Evolutionary conservation across 768 basidiomycete species (phyloP).

Genomic region (Phlebiopsis flavidoalba): DNA sequence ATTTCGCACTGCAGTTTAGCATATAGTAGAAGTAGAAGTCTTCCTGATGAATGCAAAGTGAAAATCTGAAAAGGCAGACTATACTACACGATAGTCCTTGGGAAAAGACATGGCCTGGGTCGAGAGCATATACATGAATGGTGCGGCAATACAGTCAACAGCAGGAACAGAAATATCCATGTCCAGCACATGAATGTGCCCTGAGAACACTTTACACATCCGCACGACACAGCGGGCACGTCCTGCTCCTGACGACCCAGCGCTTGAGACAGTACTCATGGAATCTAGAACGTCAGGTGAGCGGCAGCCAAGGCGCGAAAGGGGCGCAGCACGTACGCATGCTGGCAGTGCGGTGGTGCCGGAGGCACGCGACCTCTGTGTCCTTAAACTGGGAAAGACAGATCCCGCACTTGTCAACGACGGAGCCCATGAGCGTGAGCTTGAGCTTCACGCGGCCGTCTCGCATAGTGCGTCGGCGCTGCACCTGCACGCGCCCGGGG

Average conservation of each 20-base stretch:
- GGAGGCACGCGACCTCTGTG: slow-evolving; percentile 50
- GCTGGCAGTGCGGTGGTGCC: slow-evolving; percentile 55
- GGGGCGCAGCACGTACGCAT: slow-evolving; percentile 35
- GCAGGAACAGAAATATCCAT: neutral
- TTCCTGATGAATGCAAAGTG: neutral
- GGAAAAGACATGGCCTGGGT: neutral
- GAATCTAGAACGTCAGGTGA: slow-evolving; percentile 29
- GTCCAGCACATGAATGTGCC: slow-evolving; percentile 1
- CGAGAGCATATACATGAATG: neutral
- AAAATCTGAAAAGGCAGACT: neutral
- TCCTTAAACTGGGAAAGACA: slow-evolving; percentile 68
- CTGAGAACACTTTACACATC: slow-evolving; percentile 21
- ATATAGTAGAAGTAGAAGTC: neutral
- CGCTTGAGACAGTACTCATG: slow-evolving; percentile 59
- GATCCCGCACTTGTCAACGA: slow-evolving; percentile 68
- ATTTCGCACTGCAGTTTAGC: neutral
- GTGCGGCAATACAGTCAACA: too few relatives aligned
- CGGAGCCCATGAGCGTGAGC: slow-evolving; percentile 53
- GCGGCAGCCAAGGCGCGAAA: neutral
- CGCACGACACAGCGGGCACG: slow-evolving; percentile 64
- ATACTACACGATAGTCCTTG: neutral
- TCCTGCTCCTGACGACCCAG: slow-evolving; percentile 56
- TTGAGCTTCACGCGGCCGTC: slow-evolving; percentile 73
- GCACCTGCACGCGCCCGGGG: slow-evolving; percentile 40
- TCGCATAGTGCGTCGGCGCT: slow-evolving; percentile 51